A percentile compares a stretch with the other conserved stretches of the same genome.
Evolutionary conservation across 495 filamentous ascomycete species (phyloP).

Genomic region (Cairneyella variabilis): DNA sequence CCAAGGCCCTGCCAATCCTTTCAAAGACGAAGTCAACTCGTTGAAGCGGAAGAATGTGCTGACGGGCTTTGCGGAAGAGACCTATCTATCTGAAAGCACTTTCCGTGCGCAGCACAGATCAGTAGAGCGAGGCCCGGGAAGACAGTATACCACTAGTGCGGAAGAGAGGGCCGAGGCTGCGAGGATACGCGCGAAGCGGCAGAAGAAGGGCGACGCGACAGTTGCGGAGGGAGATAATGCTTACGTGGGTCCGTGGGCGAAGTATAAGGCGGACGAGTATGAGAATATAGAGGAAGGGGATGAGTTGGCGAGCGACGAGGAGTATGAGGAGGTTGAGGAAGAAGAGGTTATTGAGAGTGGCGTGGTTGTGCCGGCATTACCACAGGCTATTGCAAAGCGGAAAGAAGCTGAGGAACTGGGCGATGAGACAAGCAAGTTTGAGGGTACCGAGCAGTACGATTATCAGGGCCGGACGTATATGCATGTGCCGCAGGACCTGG

Average conservation of each 20-base stretch:
- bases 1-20: constrained; percentile 78
- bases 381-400: constrained; percentile 53
- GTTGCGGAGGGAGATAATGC: constrained; percentile 80
- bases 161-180: constrained; percentile 64
- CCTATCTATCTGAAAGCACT: constrained; percentile 81
- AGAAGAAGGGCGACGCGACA: constrained; percentile 77
- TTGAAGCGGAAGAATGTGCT: constrained; percentile 87
- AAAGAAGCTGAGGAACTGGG: constrained; percentile 57
- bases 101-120: constrained; percentile 81
- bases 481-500: constrained; percentile 95
- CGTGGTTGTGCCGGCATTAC: constrained; percentile 44
- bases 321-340: constrained; percentile 66
- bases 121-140: constrained; percentile 52
- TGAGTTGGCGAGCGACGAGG: constrained; percentile 69
- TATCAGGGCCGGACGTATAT: constrained; percentile 91
- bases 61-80: constrained; percentile 84
- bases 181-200: constrained; percentile 63
- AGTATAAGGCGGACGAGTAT: constrained; percentile 63
- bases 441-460: constrained; percentile 77
- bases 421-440: constrained; percentile 82
- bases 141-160: constrained; percentile 33
- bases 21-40: constrained; percentile 56
- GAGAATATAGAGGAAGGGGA: constrained; percentile 50
- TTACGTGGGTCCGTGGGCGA: constrained; percentile 93
- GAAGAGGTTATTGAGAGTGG: constrained; percentile 50